Evolutionary conservation across 2,329 filamentous ascomycete genomes (phyloP), one percentile per base, ranked within the genome.

Genomic region (Xylaria sp.): DNA sequence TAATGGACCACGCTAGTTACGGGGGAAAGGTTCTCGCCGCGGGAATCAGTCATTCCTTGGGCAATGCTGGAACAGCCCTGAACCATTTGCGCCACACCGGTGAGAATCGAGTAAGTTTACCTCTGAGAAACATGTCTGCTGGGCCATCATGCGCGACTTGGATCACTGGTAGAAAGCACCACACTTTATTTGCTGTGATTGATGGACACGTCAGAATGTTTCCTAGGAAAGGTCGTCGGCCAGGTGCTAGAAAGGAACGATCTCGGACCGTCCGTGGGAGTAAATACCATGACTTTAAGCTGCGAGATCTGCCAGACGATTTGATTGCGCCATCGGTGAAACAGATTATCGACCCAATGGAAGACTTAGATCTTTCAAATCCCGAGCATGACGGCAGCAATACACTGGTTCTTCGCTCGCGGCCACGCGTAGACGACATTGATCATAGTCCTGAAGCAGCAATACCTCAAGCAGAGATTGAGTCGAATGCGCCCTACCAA

Each of bases 401-500:
- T 66, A 85, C 83, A 0, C 72, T 86, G 72, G 81, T 85, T 58
- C 80, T 82, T 65, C 82, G 79, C 64, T 78, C 67, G 71, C 78
- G 75, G 69, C 76, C 75, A 57, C 77, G 76, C 67, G 70, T 77
- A 71, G 73, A 57, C 75, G 71, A 70, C 71, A 67, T 67, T 69
- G 80, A 78, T 71, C 78, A 75, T 71, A 79, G 77, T 58, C 84
- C 80, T 74, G 90, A 81, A 76, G 91, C 78, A 74, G 90, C 79
- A 74, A 94, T 86, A 60, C 87, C 87, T 0, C 86, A 89, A 67
- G 92, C 92, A 5, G 94, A 97, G 79, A 96, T 97, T 67, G 95
- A 99, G 74, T 97, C 94, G 1, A 97, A 94, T 72, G 91, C 94
- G 4, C 92, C 94, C 2, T 98, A 97, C 71, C 94, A 97, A 72